These are phyloP conservation scores for Serendipita sp. DNA, from an alignment of 768 basidiomycete species.

Conservation along the genomic window DNA sequence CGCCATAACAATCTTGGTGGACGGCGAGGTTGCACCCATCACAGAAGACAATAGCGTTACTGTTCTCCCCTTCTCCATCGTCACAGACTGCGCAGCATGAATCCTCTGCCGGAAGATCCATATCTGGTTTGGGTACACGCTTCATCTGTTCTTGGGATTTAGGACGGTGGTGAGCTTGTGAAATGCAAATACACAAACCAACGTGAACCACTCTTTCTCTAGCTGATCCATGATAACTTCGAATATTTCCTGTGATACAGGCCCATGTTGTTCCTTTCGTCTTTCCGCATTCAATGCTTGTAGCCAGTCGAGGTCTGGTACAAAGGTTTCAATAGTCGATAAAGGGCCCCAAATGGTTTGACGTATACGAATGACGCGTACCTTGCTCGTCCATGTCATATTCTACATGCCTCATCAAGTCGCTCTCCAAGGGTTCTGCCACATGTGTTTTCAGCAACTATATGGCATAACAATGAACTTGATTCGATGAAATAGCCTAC, in stretches of 20 bases:
- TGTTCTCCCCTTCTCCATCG: constrained; percentile 96
- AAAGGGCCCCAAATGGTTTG: not conserved
- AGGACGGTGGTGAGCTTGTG: not conserved
- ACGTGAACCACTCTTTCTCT: constrained; percentile 98
- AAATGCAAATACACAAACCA: constrained; percentile 35
- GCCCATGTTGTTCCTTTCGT: constrained; percentile 53
- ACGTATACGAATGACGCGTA: constrained; percentile 17
- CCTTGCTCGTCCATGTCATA: constrained; percentile 99
- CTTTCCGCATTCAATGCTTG: constrained; percentile 70
- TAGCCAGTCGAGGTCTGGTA: constrained; percentile 84
- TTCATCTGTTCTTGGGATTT: constrained; percentile 46
- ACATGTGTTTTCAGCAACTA: not conserved
- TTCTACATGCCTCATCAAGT: constrained; percentile 84
- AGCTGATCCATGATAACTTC: constrained; percentile 95
- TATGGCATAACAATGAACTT: not conserved
- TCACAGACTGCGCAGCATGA: constrained; percentile 95
- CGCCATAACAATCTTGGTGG: constrained; percentile 99
- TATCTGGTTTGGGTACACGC: constrained; percentile 76
- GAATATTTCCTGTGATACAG: constrained; percentile 69
- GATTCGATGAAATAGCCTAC: constrained; percentile 26
- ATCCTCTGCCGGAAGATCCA: constrained; percentile 83
- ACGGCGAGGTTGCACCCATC: constrained; percentile 98
- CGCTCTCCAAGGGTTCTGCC: constrained; percentile 78
- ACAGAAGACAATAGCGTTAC: constrained; percentile 97
- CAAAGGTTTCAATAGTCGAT: not conserved